These are phyloP conservation scores for Drechmeria coniospora DNA, from an alignment of 2,329 filamentous ascomycete genomes.

Conservation along the genomic window DNA sequence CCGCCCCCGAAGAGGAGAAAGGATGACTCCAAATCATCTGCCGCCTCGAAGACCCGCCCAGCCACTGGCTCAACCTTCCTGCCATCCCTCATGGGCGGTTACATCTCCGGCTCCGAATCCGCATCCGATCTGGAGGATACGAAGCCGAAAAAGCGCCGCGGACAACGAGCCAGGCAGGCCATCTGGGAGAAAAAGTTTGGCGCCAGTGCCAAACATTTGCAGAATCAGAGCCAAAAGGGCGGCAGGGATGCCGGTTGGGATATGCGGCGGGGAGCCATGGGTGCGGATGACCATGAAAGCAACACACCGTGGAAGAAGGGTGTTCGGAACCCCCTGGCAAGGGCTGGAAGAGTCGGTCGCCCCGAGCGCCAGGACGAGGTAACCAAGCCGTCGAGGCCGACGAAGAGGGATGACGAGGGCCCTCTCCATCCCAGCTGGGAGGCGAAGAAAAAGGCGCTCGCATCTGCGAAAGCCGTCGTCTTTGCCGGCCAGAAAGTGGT, in stretches of 20 bases:
- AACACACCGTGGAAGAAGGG: conserved; percentile 39
- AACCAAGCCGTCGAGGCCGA: conserved; percentile 18
- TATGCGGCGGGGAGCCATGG: conserved; percentile 37
- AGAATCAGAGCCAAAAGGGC: conserved; percentile 19
- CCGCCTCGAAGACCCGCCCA: conserved; percentile 7
- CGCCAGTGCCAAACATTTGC: conserved; percentile 50
- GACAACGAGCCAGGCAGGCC: conserved; percentile 62
- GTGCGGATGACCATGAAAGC: conserved; percentile 18
- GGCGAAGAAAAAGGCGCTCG: conserved; percentile 10
- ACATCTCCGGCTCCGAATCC: conserved; percentile 61
- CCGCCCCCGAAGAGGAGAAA: conserved; percentile 11
- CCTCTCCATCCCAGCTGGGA: conserved; percentile 31
- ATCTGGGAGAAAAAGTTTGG: conserved; percentile 75
- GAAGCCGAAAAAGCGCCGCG: conserved; percentile 54
- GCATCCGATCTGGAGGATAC: conserved; percentile 52
- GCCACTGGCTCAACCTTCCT: conserved; percentile 44
- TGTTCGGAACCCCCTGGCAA: conserved; percentile 20
- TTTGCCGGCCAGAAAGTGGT: conserved; percentile 11
- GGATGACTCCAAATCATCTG: conserved; percentile 6
- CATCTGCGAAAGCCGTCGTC: conserved; percentile 6
- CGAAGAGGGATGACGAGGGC: conserved; percentile 31
- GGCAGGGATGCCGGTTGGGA: conserved; percentile 42
- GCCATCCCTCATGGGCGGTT: conserved; percentile 64
- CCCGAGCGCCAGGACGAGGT: conserved; percentile 4
- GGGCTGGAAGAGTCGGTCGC: conserved; percentile 4